Conservation (phyloP, 495 filamentous ascomycete genomes). For the Cercophora scortea region DNA sequence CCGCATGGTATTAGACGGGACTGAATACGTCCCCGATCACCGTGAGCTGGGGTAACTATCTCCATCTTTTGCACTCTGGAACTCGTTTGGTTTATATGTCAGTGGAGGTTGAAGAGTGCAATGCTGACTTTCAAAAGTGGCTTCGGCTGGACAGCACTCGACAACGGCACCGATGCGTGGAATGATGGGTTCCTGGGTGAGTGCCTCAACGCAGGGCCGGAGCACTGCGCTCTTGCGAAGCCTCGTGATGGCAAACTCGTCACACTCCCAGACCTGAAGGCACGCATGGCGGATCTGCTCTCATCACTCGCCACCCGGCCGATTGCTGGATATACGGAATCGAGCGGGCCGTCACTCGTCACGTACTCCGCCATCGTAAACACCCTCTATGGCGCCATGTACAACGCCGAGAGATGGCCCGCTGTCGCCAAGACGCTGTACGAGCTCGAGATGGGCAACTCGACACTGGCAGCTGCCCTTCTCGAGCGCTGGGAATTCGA, state of each 20-base stretch:
- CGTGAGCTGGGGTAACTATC: conserved; percentile 12
- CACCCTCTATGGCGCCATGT: conserved; percentile 30
- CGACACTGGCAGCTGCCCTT: conserved; percentile 26
- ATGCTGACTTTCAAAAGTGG: conserved; percentile 5
- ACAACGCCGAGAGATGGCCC: conserved; percentile 36
- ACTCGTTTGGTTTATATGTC: too few species aligned
- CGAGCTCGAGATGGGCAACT: conserved; percentile 35
- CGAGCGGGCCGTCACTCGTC: conserved; percentile 30
- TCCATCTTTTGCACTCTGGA: too few species aligned
- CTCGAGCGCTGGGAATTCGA: conserved; percentile 33
- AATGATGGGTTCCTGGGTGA: conserved; percentile 41
- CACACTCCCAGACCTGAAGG: conserved; percentile 21
- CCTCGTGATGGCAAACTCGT: conserved; percentile 12
- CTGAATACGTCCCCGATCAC: conserved; percentile 43
- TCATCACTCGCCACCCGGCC: conserved; percentile 28
- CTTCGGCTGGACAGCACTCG: conserved; percentile 41
- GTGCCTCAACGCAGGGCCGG: conserved; percentile 35
- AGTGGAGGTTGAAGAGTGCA: too few species aligned
- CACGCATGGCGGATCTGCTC: conserved; percentile 28
- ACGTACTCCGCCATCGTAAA: conserved; percentile 33
- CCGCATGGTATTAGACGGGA: conserved; percentile 40
- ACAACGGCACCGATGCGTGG: conserved; percentile 40
- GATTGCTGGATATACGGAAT: conserved; percentile 21
- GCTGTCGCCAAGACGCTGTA: conserved; percentile 27
- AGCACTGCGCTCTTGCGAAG: conserved; percentile 32